Base-by-base conservation (phyloP, 2,329 filamentous ascomycete genomes). In the Dryadomyces quercus-mongolicae region DNA sequence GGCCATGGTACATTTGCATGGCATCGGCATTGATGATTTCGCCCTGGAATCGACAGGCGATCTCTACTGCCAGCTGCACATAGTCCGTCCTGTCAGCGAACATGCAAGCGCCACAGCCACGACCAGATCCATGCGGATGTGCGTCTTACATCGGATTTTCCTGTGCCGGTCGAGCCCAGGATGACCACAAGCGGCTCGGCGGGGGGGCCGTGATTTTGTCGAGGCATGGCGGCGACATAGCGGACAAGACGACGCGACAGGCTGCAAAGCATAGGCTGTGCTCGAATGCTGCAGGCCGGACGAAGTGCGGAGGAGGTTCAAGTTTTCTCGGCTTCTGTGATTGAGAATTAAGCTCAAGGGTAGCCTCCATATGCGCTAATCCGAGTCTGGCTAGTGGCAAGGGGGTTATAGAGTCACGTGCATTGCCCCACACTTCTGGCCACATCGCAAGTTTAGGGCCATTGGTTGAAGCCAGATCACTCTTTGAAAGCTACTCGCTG, bases 21-120 rank as follows among this genome's bases (percentile, higher is more conserved):
- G 93, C 93, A 74, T 98, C 93, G 49, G 88, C 88, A 66, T 98
- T 98, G 71, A 98, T 90, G 52, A 98, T 80, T 68, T 98, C 93
- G 64, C 94, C 93, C 67, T 93, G 84, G 69, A 90, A 91, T 21
- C 78, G 81, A 45, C 76, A 76, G 1, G 94, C 93, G 52, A 98
- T 72, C 59, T 95, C 88, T 44, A 98, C 85, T 9, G 93, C 93
- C 60, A 96, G 79, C 90, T 95, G 58, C 6, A 10, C 8, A 3
- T 22, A 6, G 3, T n/a, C n/a, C 8, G 16, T n/a, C 16, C 42
- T 20, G 42, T 44, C n/a, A 44, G 18, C 8, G 25, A 31, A 31
- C 25, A 31, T 31, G 25, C 25, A 31, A 31, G 25, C 25, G 25
- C 25, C 4, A 31, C 25, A 8, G 8, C 34, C 20, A 34, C n/a